Evolutionary conservation across 139 green algal species (phyloP).

Genomic region (Ulvella scutata): DNA sequence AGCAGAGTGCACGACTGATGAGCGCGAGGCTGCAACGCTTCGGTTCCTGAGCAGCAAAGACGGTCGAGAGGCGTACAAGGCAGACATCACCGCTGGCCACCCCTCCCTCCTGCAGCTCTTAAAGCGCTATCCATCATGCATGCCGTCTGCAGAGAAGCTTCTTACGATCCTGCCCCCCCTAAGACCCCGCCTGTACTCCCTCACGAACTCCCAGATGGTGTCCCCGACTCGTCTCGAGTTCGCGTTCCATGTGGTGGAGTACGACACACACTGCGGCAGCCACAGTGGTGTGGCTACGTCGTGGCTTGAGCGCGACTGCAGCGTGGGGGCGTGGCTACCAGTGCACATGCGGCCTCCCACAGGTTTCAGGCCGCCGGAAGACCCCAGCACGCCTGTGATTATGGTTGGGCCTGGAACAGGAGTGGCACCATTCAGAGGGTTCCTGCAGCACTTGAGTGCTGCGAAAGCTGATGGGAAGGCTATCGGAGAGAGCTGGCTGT

Average conservation of each 20-base stretch:
- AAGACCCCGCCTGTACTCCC: slow-evolving; percentile 72
- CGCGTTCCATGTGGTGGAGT: slow-evolving; percentile 62
- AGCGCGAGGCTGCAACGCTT: not conserved
- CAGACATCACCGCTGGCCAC: slow-evolving; percentile 37
- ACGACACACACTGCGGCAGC: slow-evolving; percentile 27
- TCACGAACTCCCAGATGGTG: slow-evolving; percentile 33
- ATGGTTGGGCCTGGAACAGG: slow-evolving; percentile 86
- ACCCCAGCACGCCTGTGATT: slow-evolving; percentile 43
- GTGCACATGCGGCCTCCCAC: slow-evolving; percentile 17
- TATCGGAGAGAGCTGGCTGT: slow-evolving; percentile 43
- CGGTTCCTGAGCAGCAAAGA: not conserved
- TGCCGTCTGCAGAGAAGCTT: slow-evolving; percentile 53
- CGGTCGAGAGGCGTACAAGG: slow-evolving; percentile 32
- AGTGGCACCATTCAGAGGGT: slow-evolving; percentile 71
- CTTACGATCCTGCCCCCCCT: slow-evolving; percentile 68
- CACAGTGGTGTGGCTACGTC: slow-evolving; percentile 55
- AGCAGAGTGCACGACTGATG: slow-evolving; percentile 61
- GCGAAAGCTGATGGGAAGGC: not conserved
- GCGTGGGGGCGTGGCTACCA: slow-evolving; percentile 3
- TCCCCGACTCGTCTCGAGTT: slow-evolving; percentile 19
- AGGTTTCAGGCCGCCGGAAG: slow-evolving; percentile 40
- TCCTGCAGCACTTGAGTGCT: slow-evolving; percentile 46
- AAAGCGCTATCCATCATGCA: slow-evolving; percentile 47
- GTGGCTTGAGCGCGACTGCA: slow-evolving; percentile 45
- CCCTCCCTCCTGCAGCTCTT: slow-evolving; percentile 71